Conservation (phyloP, 495 filamentous ascomycete species). For the Annulohypoxylon maeteangense region DNA sequence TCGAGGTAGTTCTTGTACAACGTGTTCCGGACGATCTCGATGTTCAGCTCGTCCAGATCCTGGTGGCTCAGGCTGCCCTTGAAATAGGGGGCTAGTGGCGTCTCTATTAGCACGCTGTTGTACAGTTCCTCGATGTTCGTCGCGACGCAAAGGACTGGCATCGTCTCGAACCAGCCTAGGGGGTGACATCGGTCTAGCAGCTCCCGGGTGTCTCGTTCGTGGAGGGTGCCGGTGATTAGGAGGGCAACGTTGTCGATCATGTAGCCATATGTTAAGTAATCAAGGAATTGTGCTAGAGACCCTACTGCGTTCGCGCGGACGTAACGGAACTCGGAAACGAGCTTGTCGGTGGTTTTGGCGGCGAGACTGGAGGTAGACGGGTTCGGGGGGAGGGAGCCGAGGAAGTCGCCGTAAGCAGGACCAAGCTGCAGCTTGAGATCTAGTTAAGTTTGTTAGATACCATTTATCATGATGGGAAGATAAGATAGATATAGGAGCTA, state of each 20-base stretch:
- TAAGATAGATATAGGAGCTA: conserved; percentile 33
- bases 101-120: conserved; percentile 97
- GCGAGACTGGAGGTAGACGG: conserved; percentile 96
- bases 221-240: conserved; percentile 96
- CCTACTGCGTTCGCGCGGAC: conserved; percentile 91
- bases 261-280: conserved; percentile 98
- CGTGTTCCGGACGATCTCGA: conserved; percentile 98
- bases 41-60: conserved; percentile 98
- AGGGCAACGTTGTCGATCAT: conserved; percentile 99
- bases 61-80: conserved; percentile 93
- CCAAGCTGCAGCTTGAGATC: conserved; percentile 98
- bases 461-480: neutral
- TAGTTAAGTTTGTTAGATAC: conserved; percentile 52
- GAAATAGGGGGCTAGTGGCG: conserved; percentile 95
- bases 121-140: conserved; percentile 99
- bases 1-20: conserved; percentile 99
- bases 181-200: conserved; percentile 96
- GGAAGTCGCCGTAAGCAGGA: conserved; percentile 97
- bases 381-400: conserved; percentile 92
- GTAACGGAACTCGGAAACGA: conserved; percentile 97
- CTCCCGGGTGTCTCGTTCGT: conserved; percentile 96
- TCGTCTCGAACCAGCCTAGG: conserved; percentile 97
- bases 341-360: conserved; percentile 95
- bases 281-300: conserved; percentile 90
- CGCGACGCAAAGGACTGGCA: conserved; percentile 97